Evolutionary conservation across 2,329 filamentous ascomycete species (phyloP).

Genomic region (Drechslera avenae): DNA sequence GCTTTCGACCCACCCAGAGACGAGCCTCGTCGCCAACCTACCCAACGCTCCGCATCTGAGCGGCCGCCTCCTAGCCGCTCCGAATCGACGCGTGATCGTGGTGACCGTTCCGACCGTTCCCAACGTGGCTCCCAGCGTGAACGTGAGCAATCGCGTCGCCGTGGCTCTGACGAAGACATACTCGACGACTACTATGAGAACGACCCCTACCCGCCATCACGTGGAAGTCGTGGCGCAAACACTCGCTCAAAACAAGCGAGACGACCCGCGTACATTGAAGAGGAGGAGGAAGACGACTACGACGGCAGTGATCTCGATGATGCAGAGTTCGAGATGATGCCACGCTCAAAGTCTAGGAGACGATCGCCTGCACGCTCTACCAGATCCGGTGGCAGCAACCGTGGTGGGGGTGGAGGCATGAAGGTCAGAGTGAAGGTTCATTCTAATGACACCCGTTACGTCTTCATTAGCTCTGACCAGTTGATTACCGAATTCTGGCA

Average conservation of each 20-base stretch:
- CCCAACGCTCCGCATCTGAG: slow-evolving; percentile 53
- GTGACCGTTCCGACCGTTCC: slow-evolving; percentile 7
- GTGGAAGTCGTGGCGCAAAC: slow-evolving; percentile 35
- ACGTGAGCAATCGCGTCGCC: slow-evolving; percentile 33
- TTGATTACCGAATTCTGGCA: slow-evolving; percentile 79
- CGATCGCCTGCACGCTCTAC: slow-evolving; percentile 51
- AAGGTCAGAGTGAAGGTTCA: slow-evolving; percentile 92
- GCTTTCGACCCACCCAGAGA: slow-evolving; percentile 52
- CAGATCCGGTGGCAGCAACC: slow-evolving; percentile 53
- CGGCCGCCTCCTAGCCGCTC: slow-evolving; percentile 48
- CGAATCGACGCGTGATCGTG: slow-evolving; percentile 41
- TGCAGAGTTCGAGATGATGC: slow-evolving; percentile 80
- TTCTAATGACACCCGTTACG: slow-evolving; percentile 82
- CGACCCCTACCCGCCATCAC: slow-evolving; percentile 64
- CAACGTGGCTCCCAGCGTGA: slow-evolving; percentile 13
- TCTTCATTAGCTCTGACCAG: slow-evolving; percentile 77
- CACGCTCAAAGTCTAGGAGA: slow-evolving; percentile 49
- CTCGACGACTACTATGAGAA: slow-evolving; percentile 65
- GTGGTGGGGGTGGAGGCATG: slow-evolving; percentile 59
- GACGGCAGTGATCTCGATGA: slow-evolving; percentile 76
- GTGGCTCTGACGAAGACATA: slow-evolving; percentile 55
- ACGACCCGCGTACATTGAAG: slow-evolving; percentile 72
- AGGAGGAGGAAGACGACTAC: slow-evolving; percentile 76
- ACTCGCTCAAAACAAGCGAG: slow-evolving; percentile 39
- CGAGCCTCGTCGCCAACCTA: slow-evolving; percentile 43